These are phyloP conservation scores for Cladosporium sp. DNA, from an alignment of 2,329 filamentous ascomycete genomes.

Conservation along the genomic window DNA sequence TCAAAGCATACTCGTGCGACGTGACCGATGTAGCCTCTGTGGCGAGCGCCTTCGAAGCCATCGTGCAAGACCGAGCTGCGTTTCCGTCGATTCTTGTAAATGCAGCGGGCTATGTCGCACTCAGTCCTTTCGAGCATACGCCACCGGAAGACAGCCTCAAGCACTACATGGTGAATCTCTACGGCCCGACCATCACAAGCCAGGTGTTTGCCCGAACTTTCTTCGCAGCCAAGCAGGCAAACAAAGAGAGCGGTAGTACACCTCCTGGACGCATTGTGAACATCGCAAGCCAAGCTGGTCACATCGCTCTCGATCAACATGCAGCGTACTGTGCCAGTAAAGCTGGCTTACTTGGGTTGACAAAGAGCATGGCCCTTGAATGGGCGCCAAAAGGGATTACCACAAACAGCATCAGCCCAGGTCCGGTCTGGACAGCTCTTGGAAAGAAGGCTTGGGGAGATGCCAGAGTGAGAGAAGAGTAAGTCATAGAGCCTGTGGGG, in stretches of 20 bases:
- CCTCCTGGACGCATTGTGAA: conserved; percentile 43
- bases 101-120: conserved; percentile 41
- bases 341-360: conserved; percentile 47
- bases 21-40: conserved; percentile 36
- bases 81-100: conserved; percentile 39
- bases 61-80: conserved; percentile 28
- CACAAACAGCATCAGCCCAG: conserved; percentile 48
- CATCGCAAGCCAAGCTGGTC: conserved; percentile 49
- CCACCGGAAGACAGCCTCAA: conserved; percentile 46
- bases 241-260: neutral
- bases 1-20: conserved; percentile 38
- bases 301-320: conserved; percentile 48
- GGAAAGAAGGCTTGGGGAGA: conserved; percentile 42
- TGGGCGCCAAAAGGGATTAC: conserved; percentile 50
- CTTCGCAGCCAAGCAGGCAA: conserved; percentile 28
- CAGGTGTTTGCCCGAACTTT: conserved; percentile 49
- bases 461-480: conserved; percentile 27
- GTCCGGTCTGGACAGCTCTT: conserved; percentile 49
- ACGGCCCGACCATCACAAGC: conserved; percentile 48
- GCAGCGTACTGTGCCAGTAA: conserved; percentile 52
- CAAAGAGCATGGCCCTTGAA: conserved; percentile 49
- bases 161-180: conserved; percentile 47
- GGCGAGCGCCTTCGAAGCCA: conserved; percentile 31
- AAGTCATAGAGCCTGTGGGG: neutral
- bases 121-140: conserved; percentile 14